Evolutionary conservation across 1,139 yeast species (phyloP), one percentile per base, ranked within the genome.

Genomic region (Diutina rugosa): DNA sequence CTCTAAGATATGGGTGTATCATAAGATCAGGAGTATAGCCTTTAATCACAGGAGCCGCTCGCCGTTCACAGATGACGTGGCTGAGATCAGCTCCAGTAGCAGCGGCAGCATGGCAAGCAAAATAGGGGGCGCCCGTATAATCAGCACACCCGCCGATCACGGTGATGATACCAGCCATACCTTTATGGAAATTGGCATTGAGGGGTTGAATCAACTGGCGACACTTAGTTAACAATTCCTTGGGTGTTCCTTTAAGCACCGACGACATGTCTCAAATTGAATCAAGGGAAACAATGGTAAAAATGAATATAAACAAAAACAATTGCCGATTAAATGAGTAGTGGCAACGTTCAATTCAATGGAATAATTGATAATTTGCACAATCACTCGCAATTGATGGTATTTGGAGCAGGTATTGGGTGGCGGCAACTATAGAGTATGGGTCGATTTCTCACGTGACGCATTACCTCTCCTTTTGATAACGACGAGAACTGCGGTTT

Each of bases 101-200:
- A 1, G 96, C 88, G 1, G 95, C 82, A 0, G 97, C 88, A 66
- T 87, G 85, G 12, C 95, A 86, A 32, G 96, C 80, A 67, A 93
- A 93, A 71, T 77, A 93, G 1, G 99, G 99, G 0, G 99, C 99
- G 0, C 99, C 99, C 0, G 98, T 91, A 67, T 88, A 90, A 65
- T 91, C 97, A 66, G 88, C 95, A 67, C 95, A 85, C 1, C 99
- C 99, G 14, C 99, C 99, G 58, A 93, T 80, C 0, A 93, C 90
- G 7, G 85, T 90, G 4, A 93, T 76, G 59, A 90, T 77, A 4
- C 98, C 98, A 2, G 91, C 88, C 70, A 93, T 98, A 48, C 99
- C 99, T 67, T 93, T 93, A 70, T 93, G 87, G 67, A 87, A 86
- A 7, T 69, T 63, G 5, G 89, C 81, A 7, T 79, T 72, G 48